phyloP scores from a whole-genome alignment of 1,284 basidiomycete genomes.

The Ustilago shanxiensis region DNA sequence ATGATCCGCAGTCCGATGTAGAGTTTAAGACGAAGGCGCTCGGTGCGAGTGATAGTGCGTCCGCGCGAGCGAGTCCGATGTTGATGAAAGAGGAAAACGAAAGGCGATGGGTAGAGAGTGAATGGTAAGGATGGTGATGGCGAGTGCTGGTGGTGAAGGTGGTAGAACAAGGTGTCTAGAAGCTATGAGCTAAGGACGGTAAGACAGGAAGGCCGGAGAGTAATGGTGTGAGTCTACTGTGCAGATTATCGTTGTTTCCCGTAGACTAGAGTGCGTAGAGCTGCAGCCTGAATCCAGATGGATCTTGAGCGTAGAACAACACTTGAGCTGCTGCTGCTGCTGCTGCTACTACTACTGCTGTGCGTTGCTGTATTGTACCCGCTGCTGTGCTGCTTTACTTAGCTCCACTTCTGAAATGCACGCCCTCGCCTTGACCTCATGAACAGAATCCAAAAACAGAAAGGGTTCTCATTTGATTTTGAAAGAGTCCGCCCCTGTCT shows the following conservation, averaged over 20 bases:
- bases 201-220: slow-evolving; percentile 1
- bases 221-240: background rate
- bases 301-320: slow-evolving; percentile 9
- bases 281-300: background rate
- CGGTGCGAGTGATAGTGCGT: background rate
- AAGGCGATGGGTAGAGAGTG: background rate
- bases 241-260: background rate
- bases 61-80: background rate
- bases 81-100: background rate
- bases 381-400: background rate
- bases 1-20: background rate
- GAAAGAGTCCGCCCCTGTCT: slow-evolving; percentile 9
- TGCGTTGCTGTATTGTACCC: slow-evolving; percentile 2
- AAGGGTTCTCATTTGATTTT: slow-evolving; percentile 12
- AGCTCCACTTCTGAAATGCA: slow-evolving; percentile 9
- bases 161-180: background rate
- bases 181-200: background rate
- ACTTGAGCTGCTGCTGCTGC: slow-evolving; percentile 5
- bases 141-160: background rate
- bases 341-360: background rate
- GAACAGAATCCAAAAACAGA: background rate
- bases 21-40: background rate
- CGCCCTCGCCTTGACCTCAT: background rate
- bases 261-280: background rate
- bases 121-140: background rate